These are phyloP conservation scores for Saccharomycopsis crataegensis DNA, from an alignment of 1,139 yeast genomes.

Conservation along the genomic window DNA sequence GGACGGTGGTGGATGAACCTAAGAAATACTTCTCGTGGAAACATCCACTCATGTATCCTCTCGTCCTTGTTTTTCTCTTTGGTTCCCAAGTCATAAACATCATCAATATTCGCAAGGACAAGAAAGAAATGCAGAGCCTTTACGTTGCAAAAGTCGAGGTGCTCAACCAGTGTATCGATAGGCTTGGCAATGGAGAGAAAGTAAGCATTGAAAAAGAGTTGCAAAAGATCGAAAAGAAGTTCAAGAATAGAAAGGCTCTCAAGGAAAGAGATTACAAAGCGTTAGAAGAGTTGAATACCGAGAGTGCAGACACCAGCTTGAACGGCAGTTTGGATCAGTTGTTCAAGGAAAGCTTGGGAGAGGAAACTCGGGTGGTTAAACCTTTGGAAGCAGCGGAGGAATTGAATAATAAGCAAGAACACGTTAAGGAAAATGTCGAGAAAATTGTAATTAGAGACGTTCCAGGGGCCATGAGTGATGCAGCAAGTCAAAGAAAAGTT, in stretches of 20 bases:
- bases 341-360: not conserved
- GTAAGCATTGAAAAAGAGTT: slow-evolving; percentile 8
- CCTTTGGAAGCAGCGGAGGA: not conserved
- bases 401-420: not conserved
- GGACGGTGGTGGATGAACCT: no score
- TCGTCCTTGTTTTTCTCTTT: slow-evolving; percentile 14
- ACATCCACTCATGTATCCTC: slow-evolving; percentile 11
- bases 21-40: no score
- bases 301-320: not conserved
- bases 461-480: slow-evolving; percentile 16
- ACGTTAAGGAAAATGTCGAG: not conserved
- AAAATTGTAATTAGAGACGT: slow-evolving; percentile 12
- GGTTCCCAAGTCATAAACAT: slow-evolving; percentile 17
- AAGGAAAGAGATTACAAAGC: slow-evolving; percentile 9
- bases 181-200: slow-evolving; percentile 4
- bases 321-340: slow-evolving; percentile 4
- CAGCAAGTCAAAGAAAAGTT: slow-evolving; percentile 10
- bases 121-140: slow-evolving; percentile 7
- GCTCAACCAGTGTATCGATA: slow-evolving; percentile 4
- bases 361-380: not conserved
- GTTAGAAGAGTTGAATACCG: slow-evolving; percentile 9
- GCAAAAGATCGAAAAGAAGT: slow-evolving; percentile 1
- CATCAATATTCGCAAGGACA: slow-evolving; percentile 15
- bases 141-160: slow-evolving; percentile 11
- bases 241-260: slow-evolving; percentile 8